phyloP scores from a whole-genome alignment of 2,329 filamentous ascomycete genomes.

The Stagonosporopsis vannaccii region DNA sequence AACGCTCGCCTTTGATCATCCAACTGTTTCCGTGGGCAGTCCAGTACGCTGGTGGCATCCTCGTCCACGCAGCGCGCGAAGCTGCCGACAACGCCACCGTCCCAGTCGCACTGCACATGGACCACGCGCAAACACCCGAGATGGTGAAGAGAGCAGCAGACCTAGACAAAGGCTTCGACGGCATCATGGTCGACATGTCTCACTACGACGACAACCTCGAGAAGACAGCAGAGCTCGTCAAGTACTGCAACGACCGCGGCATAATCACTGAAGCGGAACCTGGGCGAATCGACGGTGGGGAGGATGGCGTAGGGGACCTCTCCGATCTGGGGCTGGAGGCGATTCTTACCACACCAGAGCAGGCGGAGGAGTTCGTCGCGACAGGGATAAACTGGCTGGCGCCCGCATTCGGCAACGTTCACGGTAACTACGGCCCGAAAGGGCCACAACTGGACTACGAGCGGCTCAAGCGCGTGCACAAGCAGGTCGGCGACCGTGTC shows the following conservation, averaged over 20 bases:
- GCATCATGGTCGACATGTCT: slow-evolving; percentile 70
- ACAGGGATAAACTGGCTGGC: slow-evolving; percentile 78
- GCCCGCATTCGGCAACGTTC: slow-evolving; percentile 78
- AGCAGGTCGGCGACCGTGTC: slow-evolving; percentile 58
- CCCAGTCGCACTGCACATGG: slow-evolving; percentile 69
- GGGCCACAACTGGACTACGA: slow-evolving; percentile 59
- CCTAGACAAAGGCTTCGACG: slow-evolving; percentile 41
- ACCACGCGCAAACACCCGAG: slow-evolving; percentile 70
- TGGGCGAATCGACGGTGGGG: slow-evolving; percentile 74
- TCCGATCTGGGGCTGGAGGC: slow-evolving; percentile 63
- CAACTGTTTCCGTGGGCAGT: slow-evolving; percentile 79
- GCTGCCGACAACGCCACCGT: slow-evolving; percentile 55
- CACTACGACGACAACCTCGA: slow-evolving; percentile 75
- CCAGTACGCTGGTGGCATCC: slow-evolving; percentile 64
- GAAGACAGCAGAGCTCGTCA: slow-evolving; percentile 68
- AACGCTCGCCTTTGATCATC: slow-evolving; percentile 72
- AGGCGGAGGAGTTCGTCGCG: slow-evolving; percentile 73
- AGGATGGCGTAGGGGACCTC: slow-evolving; percentile 76
- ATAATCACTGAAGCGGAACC: slow-evolving; percentile 76
- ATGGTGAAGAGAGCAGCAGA: slow-evolving; percentile 68
- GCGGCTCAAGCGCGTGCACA: slow-evolving; percentile 53
- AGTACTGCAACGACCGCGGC: slow-evolving; percentile 68
- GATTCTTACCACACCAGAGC: slow-evolving; percentile 71
- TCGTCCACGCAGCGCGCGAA: slow-evolving; percentile 56
- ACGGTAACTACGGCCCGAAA: slow-evolving; percentile 73